These are phyloP conservation scores for Iberis amara DNA, from an alignment of 441 rosid genomes.

Conservation along the genomic window DNA sequence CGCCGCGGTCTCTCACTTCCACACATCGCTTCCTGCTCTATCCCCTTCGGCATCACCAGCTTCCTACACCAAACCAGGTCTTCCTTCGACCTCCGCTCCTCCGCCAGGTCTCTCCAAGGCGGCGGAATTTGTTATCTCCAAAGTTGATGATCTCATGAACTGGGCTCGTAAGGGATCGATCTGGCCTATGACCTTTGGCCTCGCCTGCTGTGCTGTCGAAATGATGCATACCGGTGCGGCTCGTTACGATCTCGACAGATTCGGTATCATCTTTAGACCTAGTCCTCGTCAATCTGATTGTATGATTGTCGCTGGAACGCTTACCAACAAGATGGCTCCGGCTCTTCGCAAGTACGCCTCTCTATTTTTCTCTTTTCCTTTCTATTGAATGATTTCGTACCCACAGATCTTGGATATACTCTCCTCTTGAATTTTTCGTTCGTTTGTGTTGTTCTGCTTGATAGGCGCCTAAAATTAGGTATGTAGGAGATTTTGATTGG, in stretches of 20 bases:
- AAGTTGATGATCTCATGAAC: conserved; percentile 88
- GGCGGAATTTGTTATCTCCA: conserved; percentile 89
- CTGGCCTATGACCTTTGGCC: conserved; percentile 99
- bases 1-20: conserved; percentile 39
- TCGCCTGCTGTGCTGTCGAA: conserved; percentile 97
- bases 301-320: conserved; percentile 98
- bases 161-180: conserved; percentile 92
- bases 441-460: conserved; percentile 15
- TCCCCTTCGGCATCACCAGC: conserved; percentile 52
- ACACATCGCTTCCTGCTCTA: conserved; percentile 49
- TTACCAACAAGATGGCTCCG: conserved; percentile 98
- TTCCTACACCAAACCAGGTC: conserved; percentile 49
- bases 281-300: conserved; percentile 98
- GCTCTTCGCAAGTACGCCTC: conserved; percentile 82
- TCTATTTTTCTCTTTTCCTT: conserved; percentile 2
- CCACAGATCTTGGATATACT: too few species aligned
- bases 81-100: conserved; percentile 42
- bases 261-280: conserved; percentile 88
- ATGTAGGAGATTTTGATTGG: conserved; percentile 1
- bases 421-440: not conserved
- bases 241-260: conserved; percentile 95
- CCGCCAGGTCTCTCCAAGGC: conserved; percentile 69
- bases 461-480: too few species aligned
- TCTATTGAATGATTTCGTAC: too few species aligned
- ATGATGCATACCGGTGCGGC: conserved; percentile 99